Percentiles rank a stretch among this genome's conserved stretches.
Evolutionary conservation across 1,284 basidiomycete species (phyloP).

Genomic region (Takashimella koratensis): DNA sequence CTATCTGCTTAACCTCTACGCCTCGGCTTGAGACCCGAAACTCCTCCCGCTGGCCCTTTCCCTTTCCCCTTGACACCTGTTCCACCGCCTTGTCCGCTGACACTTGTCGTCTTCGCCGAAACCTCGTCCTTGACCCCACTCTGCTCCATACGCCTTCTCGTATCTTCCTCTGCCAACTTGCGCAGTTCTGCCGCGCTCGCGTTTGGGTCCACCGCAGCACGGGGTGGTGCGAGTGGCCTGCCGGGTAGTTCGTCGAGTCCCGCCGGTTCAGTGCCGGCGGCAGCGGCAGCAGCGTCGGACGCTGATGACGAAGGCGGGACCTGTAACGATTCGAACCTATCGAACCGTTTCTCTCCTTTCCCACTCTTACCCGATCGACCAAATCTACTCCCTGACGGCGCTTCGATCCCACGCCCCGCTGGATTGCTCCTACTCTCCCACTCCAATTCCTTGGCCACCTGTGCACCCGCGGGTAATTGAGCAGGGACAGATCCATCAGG

Average conservation of each 20-base stretch:
- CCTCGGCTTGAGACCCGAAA: conserved; percentile 5
- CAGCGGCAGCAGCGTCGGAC: neutral
- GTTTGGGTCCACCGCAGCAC: conserved; percentile 30
- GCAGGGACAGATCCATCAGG: conserved; percentile 18
- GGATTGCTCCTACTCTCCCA: too few species aligned
- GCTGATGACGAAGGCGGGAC: neutral
- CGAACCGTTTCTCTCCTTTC: neutral
- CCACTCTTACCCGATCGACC: neutral
- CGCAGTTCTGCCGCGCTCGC: conserved; percentile 28
- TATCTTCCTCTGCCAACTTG: conserved; percentile 41
- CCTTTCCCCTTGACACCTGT: neutral
- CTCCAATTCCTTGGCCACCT: neutral
- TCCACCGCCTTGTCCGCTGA: neutral
- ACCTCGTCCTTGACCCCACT: conserved; percentile 14
- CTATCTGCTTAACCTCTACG: neutral
- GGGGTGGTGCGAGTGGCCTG: conserved; percentile 21
- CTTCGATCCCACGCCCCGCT: too few species aligned
- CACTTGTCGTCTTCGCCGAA: neutral
- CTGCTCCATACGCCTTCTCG: conserved; percentile 35
- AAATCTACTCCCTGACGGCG: too few species aligned
- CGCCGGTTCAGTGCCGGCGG: neutral
- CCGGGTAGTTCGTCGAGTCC: neutral
- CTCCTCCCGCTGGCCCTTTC: conserved; percentile 4
- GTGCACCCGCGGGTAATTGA: neutral
- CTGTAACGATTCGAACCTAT: too few species aligned